Conservation (phyloP, 106 monocot species). For the Phalaenopsis equestris region DNA sequence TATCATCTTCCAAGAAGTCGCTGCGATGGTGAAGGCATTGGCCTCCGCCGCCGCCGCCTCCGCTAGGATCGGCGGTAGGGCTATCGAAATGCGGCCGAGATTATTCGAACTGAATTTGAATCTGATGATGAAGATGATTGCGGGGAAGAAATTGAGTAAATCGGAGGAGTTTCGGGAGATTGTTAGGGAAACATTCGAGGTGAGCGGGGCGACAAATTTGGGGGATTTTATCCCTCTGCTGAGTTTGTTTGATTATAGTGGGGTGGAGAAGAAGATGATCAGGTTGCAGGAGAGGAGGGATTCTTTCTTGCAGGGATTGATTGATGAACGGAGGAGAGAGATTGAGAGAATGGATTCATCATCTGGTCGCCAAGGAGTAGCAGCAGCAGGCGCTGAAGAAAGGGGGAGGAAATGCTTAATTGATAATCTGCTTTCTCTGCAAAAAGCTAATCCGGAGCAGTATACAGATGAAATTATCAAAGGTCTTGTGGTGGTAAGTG, state of each 20-base stretch:
- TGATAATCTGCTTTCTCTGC: constrained; percentile 23
- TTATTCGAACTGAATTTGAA: constrained; percentile 37
- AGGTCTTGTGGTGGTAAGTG: constrained; percentile 13
- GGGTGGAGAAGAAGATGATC: constrained; percentile 18
- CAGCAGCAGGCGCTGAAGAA: not conserved
- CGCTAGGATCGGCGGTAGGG: constrained; percentile 2
- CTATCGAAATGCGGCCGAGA: constrained; percentile 30
- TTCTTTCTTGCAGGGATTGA: constrained; percentile 17
- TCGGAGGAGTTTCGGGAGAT: constrained; percentile 13
- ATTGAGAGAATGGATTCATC: not conserved
- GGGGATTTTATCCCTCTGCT: constrained; percentile 27
- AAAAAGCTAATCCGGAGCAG: constrained; percentile 20
- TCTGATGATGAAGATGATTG: constrained; percentile 29
- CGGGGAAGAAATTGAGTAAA: constrained; percentile 25
- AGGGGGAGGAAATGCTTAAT: constrained; percentile 18
- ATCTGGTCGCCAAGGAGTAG: not conserved
- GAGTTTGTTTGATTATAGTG: constrained; percentile 19
- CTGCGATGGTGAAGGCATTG: constrained; percentile 11
- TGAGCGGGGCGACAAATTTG: constrained; percentile 15
- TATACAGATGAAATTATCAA: constrained; percentile 37
- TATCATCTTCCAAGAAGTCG: constrained; percentile 20
- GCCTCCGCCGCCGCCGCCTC: not conserved
- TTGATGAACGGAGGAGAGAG: constrained; percentile 20
- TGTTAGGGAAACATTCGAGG: constrained; percentile 11
- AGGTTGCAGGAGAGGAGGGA: constrained; percentile 14